Conservation (phyloP, 2,329 filamentous ascomycete genomes). For the Thelonectria olida region DNA sequence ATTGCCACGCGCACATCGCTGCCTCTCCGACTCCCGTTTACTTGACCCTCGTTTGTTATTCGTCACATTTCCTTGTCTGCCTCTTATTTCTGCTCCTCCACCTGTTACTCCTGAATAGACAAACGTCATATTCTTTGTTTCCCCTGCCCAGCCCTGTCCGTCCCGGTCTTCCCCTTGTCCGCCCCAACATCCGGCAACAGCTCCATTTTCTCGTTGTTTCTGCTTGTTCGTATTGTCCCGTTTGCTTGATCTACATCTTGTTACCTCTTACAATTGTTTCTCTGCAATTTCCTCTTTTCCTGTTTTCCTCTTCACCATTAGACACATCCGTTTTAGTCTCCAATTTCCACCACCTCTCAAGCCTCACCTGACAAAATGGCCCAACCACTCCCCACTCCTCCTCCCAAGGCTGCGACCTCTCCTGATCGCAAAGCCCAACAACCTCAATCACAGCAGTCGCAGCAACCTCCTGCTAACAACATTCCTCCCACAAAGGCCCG, state of each 20-base stretch:
- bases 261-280: background rate
- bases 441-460: slow-evolving; percentile 23
- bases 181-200: background rate
- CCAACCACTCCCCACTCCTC: slow-evolving; percentile 29
- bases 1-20: background rate
- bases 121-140: slow-evolving; percentile 17
- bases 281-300: background rate
- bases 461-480: slow-evolving; percentile 20
- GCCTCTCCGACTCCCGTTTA: background rate
- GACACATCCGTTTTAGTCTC: background rate
- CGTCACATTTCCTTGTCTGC: background rate
- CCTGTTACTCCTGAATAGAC: background rate
- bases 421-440: slow-evolving; percentile 19
- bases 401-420: slow-evolving; percentile 19
- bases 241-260: background rate
- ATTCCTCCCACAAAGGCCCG: slow-evolving; percentile 53
- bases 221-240: background rate
- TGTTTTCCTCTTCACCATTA: slow-evolving; percentile 11
- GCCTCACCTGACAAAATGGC: slow-evolving; percentile 27
- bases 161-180: too few relatives aligned
- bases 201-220: background rate
- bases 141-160: background rate
- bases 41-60: slow-evolving; percentile 17
- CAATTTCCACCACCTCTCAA: slow-evolving; percentile 15
- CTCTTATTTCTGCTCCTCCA: slow-evolving; percentile 5